Conservation (phyloP, 2,329 filamentous ascomycete genomes). For the Trichoderma koningii region DNA sequence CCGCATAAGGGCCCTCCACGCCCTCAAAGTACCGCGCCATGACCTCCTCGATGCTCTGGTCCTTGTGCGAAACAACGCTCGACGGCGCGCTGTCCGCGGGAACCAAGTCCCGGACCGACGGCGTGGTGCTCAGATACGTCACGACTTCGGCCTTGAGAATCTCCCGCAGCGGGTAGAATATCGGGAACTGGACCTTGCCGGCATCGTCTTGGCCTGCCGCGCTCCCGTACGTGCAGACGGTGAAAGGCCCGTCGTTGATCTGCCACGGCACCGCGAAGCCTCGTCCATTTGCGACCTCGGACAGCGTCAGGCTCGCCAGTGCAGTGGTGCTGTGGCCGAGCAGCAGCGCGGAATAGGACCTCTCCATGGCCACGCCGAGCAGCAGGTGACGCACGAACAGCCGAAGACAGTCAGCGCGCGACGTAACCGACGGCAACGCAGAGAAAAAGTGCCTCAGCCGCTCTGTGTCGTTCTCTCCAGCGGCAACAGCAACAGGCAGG, state of each 20-base stretch:
- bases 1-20: constrained; percentile 80
- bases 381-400: constrained; percentile 74
- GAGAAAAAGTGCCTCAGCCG: constrained; percentile 59
- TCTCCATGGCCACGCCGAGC: constrained; percentile 61
- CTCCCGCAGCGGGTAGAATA: constrained; percentile 84
- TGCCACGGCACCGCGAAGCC: constrained; percentile 82
- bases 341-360: constrained; percentile 69
- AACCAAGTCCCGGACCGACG: constrained; percentile 54
- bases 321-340: constrained; percentile 86
- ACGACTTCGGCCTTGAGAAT: constrained; percentile 78
- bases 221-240: constrained; percentile 39
- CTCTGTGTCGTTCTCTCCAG: constrained; percentile 37
- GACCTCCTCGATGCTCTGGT: constrained; percentile 86
- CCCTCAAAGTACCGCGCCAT: constrained; percentile 85
- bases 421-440: constrained; percentile 70
- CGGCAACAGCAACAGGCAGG: constrained; percentile 38
- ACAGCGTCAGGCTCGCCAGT: constrained; percentile 80
- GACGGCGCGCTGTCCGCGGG: constrained; percentile 40
- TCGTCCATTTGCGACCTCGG: constrained; percentile 87
- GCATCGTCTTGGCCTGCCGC: constrained; percentile 29
- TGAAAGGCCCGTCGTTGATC: constrained; percentile 69
- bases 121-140: constrained; percentile 61
- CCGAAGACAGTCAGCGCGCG: constrained; percentile 70
- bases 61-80: constrained; percentile 65
- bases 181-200: constrained; percentile 37